Percentiles rank a stretch among this genome's conserved stretches.
Evolutionary conservation across 257 asterid genomes (phyloP).

Genomic region (Linaria vulgaris): DNA sequence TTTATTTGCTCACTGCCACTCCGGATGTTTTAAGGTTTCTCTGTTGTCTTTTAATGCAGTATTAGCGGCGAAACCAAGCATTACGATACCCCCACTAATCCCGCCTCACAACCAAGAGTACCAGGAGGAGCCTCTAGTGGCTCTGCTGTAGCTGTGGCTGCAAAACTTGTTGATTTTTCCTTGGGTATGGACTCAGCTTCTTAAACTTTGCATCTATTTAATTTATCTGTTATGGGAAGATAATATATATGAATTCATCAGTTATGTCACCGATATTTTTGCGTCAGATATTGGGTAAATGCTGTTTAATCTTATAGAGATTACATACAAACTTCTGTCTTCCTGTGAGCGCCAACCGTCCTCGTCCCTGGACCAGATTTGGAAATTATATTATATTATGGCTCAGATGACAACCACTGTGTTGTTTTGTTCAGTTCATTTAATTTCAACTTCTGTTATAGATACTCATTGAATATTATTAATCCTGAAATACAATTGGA

Average conservation of each 20-base stretch:
- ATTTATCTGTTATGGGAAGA: background rate
- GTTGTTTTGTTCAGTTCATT: background rate
- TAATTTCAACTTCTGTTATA: background rate
- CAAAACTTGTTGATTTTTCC: constrained; percentile 85
- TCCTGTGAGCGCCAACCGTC: background rate
- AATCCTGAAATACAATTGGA: background rate
- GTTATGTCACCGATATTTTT: background rate
- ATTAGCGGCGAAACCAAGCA: constrained; percentile 85
- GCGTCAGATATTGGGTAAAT: constrained; percentile 1
- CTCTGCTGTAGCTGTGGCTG: constrained; percentile 95
- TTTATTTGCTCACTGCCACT: background rate
- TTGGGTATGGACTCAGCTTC: constrained; percentile 54
- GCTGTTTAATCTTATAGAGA: background rate
- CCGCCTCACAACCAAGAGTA: constrained; percentile 64
- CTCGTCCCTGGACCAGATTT: background rate
- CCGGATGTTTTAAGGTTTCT: background rate
- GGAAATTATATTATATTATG: background rate
- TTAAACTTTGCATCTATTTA: background rate
- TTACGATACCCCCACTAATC: constrained; percentile 88
- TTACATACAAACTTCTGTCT: background rate
- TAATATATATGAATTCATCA: background rate
- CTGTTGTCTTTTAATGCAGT: constrained; percentile 36
- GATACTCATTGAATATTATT: too few relatives aligned
- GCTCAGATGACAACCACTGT: background rate
- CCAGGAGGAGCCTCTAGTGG: constrained; percentile 99